Evolutionary conservation across 1,139 yeast genomes (phyloP).

Genomic region (Kurtzmaniella quercitrusa): DNA sequence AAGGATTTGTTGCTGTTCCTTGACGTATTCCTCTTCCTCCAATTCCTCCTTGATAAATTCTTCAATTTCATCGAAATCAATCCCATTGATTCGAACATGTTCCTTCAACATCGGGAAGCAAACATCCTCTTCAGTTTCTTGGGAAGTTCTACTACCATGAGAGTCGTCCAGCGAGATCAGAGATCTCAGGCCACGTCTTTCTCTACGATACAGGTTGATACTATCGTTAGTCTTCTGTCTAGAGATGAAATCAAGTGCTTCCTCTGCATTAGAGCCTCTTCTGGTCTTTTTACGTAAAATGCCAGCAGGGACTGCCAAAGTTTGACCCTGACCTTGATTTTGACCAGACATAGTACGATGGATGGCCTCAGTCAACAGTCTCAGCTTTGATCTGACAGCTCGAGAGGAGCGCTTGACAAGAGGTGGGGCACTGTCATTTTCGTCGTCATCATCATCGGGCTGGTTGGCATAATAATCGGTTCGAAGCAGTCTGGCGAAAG

Average conservation of each 20-base stretch:
- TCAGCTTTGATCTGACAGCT: background rate
- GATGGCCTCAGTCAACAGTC: background rate
- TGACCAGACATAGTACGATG: background rate
- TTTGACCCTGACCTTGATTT: background rate
- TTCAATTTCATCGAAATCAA: slow-evolving; percentile 75
- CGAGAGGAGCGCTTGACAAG: background rate
- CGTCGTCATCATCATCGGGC: slow-evolving; percentile 12
- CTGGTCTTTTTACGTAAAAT: slow-evolving; percentile 14
- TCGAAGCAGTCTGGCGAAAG: slow-evolving; percentile 4
- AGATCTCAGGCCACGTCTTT: slow-evolving; percentile 32
- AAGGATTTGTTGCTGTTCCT: slow-evolving; percentile 27
- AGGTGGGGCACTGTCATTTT: slow-evolving; percentile 4
- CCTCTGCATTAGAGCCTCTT: slow-evolving; percentile 14
- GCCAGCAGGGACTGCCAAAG: slow-evolving; percentile 6
- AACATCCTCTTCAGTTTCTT: slow-evolving; percentile 94
- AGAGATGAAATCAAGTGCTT: slow-evolving; percentile 28
- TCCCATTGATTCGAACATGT: slow-evolving; percentile 64
- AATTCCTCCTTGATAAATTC: slow-evolving; percentile 60
- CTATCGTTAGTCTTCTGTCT: slow-evolving; percentile 33
- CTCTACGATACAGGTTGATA: slow-evolving; percentile 15
- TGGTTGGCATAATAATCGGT: slow-evolving; percentile 11
- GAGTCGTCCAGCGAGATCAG: slow-evolving; percentile 64
- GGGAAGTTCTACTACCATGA: slow-evolving; percentile 67
- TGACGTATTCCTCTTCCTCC: slow-evolving; percentile 23
- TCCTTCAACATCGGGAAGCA: slow-evolving; percentile 91